These are phyloP conservation scores for Pyricularia grisea DNA, from an alignment of 2,329 filamentous ascomycete species.

Conservation along the genomic window DNA sequence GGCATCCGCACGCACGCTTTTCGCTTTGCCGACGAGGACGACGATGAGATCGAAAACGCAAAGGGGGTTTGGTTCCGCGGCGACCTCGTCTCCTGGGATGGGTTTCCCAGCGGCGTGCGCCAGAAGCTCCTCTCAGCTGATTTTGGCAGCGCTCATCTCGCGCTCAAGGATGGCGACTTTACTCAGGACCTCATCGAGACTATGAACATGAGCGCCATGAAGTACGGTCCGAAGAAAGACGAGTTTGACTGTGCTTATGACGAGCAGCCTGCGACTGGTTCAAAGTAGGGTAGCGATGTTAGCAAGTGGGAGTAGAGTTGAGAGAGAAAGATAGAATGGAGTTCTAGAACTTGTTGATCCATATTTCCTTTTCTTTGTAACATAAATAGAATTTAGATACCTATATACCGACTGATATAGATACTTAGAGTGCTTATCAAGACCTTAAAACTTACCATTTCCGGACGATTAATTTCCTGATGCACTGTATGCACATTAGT, in stretches of 20 bases:
- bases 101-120: slow-evolving; percentile 16
- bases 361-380: background rate
- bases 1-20: slow-evolving; percentile 23
- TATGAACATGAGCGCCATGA: background rate
- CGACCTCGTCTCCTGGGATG: slow-evolving; percentile 20
- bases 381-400: no score
- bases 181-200: background rate
- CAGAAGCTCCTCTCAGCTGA: slow-evolving; percentile 14
- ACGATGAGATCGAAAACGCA: slow-evolving; percentile 21
- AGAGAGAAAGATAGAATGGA: background rate
- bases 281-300: background rate
- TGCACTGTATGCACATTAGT: no score
- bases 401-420: no score
- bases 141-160: slow-evolving; percentile 10
- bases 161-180: background rate
- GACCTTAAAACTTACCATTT: no score
- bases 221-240: background rate
- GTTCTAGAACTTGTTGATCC: background rate
- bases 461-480: no score
- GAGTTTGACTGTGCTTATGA: background rate
- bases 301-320: no score
- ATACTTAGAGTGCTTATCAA: no score
- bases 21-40: slow-evolving; percentile 19
- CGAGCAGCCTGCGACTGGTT: background rate
- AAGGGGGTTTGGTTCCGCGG: slow-evolving; percentile 23